Conservation (phyloP, 306 rosid genomes). For the Pyrus betulifolia region DNA sequence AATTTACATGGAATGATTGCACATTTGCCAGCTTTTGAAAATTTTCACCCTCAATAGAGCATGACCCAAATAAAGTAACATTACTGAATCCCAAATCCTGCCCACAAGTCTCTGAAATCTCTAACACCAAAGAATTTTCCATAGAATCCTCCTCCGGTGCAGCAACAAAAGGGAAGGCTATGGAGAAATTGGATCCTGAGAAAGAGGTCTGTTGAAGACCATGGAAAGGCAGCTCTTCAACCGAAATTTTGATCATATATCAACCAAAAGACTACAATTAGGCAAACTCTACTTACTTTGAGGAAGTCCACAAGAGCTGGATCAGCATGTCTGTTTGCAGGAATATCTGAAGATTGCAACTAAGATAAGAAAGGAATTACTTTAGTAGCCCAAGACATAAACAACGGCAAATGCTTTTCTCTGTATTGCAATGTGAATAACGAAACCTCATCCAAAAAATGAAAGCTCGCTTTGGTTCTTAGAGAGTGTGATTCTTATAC, state of each 20-base stretch:
- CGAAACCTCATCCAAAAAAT: neutral
- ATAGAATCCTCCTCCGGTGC: conserved; percentile 56
- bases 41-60: conserved; percentile 45
- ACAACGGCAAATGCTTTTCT: neutral
- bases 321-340: conserved; percentile 38
- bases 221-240: conserved; percentile 18
- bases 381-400: neutral
- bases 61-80: conserved; percentile 52
- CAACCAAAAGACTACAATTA: neutral
- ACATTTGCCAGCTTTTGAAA: conserved; percentile 32
- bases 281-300: conserved; percentile 45
- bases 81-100: conserved; percentile 43
- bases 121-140: conserved; percentile 58
- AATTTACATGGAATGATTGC: conserved; percentile 65
- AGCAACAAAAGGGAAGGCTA: conserved; percentile 87
- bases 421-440: neutral
- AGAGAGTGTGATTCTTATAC: neutral
- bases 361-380: conserved; percentile 31
- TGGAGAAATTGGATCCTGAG: conserved; percentile 66
- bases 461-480: neutral
- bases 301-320: conserved; percentile 61
- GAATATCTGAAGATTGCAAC: conserved; percentile 75
- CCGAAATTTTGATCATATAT: conserved; percentile 3
- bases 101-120: conserved; percentile 73
- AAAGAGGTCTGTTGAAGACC: conserved; percentile 54